Conservation (phyloP, 352 stramenopile genomes). For the Pythium dissotocum region DNA sequence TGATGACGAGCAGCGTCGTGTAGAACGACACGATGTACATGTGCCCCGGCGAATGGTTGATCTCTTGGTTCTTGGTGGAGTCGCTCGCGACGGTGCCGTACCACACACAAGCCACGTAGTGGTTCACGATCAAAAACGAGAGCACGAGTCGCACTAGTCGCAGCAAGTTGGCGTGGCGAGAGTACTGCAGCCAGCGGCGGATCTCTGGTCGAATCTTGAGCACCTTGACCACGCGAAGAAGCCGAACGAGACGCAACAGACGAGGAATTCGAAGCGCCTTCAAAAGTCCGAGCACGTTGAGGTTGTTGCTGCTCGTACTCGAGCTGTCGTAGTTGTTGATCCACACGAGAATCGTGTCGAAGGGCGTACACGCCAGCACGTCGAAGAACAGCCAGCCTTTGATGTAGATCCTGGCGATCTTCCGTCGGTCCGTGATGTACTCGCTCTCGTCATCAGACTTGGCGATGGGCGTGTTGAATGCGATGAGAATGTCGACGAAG, state of each 20-base stretch:
- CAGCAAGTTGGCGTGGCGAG: conserved; percentile 73
- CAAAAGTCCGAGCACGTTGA: conserved; percentile 68
- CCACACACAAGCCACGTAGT: conserved; percentile 84
- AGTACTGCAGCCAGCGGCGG: conserved; percentile 82
- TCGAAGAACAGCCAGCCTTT: conserved; percentile 82
- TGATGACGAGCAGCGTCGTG: conserved; percentile 67
- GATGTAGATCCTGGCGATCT: conserved; percentile 57
- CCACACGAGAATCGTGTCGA: conserved; percentile 60
- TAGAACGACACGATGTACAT: conserved; percentile 74
- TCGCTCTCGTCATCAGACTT: conserved; percentile 40
- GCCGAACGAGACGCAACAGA: conserved; percentile 63
- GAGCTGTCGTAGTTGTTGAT: conserved; percentile 39
- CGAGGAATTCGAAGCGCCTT: conserved; percentile 70
- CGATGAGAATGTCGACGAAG: conserved; percentile 64
- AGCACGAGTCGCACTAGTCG: conserved; percentile 66
- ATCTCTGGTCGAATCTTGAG: conserved; percentile 73
- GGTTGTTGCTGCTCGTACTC: conserved; percentile 33
- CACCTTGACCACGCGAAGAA: conserved; percentile 71
- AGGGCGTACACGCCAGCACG: conserved; percentile 72
- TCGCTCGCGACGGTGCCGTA: conserved; percentile 61
- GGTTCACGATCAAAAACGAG: conserved; percentile 72
- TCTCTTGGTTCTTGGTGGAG: conserved; percentile 39
- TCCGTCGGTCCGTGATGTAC: conserved; percentile 62
- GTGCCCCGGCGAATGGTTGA: conserved; percentile 33
- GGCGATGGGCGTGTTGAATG: conserved; percentile 72